A percentile compares a stretch with the other conserved stretches of the same genome.
These are phyloP conservation scores for Penicillium expansum DNA, from an alignment of 2,329 filamentous ascomycete species.

Conservation along the genomic window DNA sequence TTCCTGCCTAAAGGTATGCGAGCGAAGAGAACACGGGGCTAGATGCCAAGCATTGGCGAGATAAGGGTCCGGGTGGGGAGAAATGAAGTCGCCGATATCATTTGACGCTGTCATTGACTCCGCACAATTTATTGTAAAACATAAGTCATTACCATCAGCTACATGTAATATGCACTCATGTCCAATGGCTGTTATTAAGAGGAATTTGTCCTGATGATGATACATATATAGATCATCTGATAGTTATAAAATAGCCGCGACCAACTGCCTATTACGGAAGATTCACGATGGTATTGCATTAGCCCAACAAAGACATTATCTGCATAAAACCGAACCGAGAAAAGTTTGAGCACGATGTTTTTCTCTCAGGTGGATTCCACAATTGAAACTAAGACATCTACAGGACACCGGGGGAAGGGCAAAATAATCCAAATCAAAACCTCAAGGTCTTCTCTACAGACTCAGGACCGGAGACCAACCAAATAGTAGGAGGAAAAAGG, in stretches of 20 bases:
- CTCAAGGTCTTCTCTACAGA: conserved; percentile 17
- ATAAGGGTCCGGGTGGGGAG: conserved; percentile 4
- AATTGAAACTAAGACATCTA: conserved; percentile 12
- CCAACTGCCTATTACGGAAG: background rate
- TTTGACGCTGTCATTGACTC: background rate
- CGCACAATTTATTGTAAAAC: background rate
- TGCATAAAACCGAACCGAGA: background rate
- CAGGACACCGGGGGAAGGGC: conserved; percentile 7
- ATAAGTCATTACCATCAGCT: background rate
- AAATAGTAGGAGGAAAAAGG: conserved; percentile 11
- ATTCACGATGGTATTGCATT: background rate
- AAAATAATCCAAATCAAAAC: conserved; percentile 6
- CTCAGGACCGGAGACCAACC: conserved; percentile 11
- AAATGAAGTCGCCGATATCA: background rate
- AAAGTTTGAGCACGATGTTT: background rate
- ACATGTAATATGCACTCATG: background rate
- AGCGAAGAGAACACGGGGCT: background rate
- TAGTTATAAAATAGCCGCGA: background rate
- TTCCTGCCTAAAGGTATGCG: background rate
- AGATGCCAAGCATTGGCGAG: conserved; percentile 6
- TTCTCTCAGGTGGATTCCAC: background rate
- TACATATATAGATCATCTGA: background rate
- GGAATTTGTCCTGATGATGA: background rate
- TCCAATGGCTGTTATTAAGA: background rate
- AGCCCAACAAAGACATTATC: background rate